Base-by-base conservation (phyloP, 2,329 filamentous ascomycete species). In the Ophiostoma angusticollis region DNA sequence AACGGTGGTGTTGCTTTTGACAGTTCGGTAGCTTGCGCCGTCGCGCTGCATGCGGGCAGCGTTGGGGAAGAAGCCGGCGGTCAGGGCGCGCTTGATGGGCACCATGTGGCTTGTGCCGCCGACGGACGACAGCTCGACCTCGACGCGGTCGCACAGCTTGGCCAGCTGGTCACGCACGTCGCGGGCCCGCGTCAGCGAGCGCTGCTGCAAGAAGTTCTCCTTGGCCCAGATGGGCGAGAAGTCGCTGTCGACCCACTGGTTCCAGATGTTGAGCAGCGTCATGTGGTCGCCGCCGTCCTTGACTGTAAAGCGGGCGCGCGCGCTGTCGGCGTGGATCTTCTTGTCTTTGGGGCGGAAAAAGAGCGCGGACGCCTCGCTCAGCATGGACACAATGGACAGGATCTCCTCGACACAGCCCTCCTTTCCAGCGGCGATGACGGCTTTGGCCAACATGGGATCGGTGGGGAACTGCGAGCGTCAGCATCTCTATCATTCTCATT, bases 301-400 rank as follows among this genome's bases (percentile, higher is more conserved):
- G 55, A 89, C 68, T 0, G 85, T 93, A 60, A 96, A 96, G 2
- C 89, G 76, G 25, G 81, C 80, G 12, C 86, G 78, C 0, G 91
- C 91, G 45, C 82, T 84, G 58, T 98, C 89, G 11, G 91, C 91
- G 53, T 95, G 84, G 21, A 95, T 80, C 58, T 94, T 94, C 67
- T 96, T 95, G 62, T 98, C 87, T 56, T 95, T 94, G 16, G 91
- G 87, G 0, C 86, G 73, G 69, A 93, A 93, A 66, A 95, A 98
- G 5, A 98, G 71, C 0, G 86, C 80, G 4, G 80, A 85, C 2
- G 84, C 77, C 61, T 96, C 91, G 44, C 82, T 78, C 1, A 96
- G 72, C 84, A 96, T 94, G 30, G 87, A 78, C n/a, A 96, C 84
- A 35, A 96, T 84, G 0, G 83, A 86, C 13, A 98, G 65, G 0